Percentiles rank a stretch among this genome's conserved stretches.
These are phyloP conservation scores for Globisporangium apiculatum DNA, from an alignment of 352 stramenopile genomes.

Conservation along the genomic window DNA sequence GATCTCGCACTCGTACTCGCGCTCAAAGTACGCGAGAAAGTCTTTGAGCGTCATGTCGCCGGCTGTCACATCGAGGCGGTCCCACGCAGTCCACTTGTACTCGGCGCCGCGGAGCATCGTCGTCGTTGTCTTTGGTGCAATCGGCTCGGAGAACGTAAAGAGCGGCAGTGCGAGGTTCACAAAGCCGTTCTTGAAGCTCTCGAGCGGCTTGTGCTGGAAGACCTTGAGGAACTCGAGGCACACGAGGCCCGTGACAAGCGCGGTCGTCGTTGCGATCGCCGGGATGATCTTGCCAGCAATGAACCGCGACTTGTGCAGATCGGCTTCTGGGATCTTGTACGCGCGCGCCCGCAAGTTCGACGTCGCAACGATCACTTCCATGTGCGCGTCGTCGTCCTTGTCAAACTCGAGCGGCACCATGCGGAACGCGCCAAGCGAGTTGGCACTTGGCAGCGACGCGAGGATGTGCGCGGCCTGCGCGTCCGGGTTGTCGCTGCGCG, in stretches of 20 bases:
- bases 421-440: slow-evolving; percentile 82
- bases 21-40: slow-evolving; percentile 94
- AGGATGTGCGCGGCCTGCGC: slow-evolving; percentile 71
- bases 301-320: slow-evolving; percentile 97
- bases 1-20: slow-evolving; percentile 95
- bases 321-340: slow-evolving; percentile 97
- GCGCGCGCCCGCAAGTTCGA: slow-evolving; percentile 96
- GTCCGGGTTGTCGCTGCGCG: slow-evolving; percentile 53
- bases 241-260: slow-evolving; percentile 97
- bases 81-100: slow-evolving; percentile 97
- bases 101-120: slow-evolving; percentile 92
- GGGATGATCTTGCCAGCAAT: slow-evolving; percentile 99
- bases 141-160: slow-evolving; percentile 97
- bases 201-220: slow-evolving; percentile 86
- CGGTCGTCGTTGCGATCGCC: slow-evolving; percentile 99
- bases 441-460: slow-evolving; percentile 74
- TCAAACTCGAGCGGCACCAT: slow-evolving; percentile 97
- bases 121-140: slow-evolving; percentile 89
- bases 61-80: slow-evolving; percentile 93
- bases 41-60: slow-evolving; percentile 95
- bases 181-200: slow-evolving; percentile 98
- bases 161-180: slow-evolving; percentile 97
- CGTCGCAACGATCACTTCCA: slow-evolving; percentile 96
- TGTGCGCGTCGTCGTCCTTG: slow-evolving; percentile 98
- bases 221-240: slow-evolving; percentile 98